Conservation (phyloP, 2,329 filamentous ascomycete species). For the Hypocreales sp. region DNA sequence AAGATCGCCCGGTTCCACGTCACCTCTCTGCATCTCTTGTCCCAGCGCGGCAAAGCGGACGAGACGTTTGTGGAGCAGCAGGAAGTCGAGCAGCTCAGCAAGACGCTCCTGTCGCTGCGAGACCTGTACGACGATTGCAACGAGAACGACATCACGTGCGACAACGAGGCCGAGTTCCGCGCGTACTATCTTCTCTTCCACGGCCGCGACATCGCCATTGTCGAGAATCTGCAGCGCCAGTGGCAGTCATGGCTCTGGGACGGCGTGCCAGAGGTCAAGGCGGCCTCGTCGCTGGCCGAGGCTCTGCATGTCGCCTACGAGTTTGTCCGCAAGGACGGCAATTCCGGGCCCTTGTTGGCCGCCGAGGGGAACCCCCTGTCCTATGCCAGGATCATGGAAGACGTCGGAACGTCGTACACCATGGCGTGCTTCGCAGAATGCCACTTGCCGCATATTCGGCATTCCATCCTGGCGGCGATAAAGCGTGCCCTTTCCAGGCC, state of each 20-base stretch:
- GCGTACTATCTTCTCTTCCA: constrained; percentile 51
- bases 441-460: constrained; percentile 47
- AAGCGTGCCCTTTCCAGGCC: constrained; percentile 39
- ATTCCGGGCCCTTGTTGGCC: constrained; percentile 29
- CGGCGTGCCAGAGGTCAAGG: constrained; percentile 41
- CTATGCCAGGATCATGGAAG: constrained; percentile 45
- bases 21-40: constrained; percentile 46
- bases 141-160: constrained; percentile 38
- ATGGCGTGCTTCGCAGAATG: constrained; percentile 56
- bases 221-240: constrained; percentile 34
- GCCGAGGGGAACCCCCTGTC: constrained; percentile 33
- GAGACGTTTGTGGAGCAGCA: constrained; percentile 52
- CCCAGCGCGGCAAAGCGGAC: constrained; percentile 35
- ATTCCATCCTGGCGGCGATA: constrained; percentile 39
- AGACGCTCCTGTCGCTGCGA: constrained; percentile 47
- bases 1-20: constrained; percentile 53
- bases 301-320: constrained; percentile 42
- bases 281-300: constrained; percentile 44
- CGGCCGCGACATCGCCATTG: constrained; percentile 39
- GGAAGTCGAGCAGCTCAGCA: constrained; percentile 51
- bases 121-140: constrained; percentile 52
- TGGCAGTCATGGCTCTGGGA: constrained; percentile 41
- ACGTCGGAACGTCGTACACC: constrained; percentile 44
- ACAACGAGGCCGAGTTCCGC: constrained; percentile 50
- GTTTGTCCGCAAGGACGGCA: constrained; percentile 33